These are phyloP conservation scores for Lathyrus tuberosus DNA, from an alignment of 306 rosid genomes.

Conservation along the genomic window DNA sequence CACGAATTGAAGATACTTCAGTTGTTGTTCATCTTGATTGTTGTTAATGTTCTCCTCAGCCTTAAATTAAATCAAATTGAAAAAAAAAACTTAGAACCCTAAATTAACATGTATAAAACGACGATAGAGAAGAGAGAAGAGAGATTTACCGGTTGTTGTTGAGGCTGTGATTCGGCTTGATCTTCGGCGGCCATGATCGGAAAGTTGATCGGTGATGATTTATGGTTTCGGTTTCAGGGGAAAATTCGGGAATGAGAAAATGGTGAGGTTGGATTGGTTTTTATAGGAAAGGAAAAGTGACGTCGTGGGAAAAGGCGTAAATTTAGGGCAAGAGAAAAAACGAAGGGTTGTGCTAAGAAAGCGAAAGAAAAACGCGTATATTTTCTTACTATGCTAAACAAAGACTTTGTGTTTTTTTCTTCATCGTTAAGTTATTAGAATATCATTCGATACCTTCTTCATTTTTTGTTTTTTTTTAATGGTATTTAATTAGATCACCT, in stretches of 20 bases:
- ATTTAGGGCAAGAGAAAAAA: constrained; percentile 8
- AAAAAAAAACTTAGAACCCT: not conserved
- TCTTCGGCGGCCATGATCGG: constrained; percentile 33
- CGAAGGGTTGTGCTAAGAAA: constrained; percentile 1
- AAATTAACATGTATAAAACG: not conserved
- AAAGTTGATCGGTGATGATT: not conserved
- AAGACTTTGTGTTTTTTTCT: constrained; percentile 22
- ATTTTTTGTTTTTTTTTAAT: too few relatives aligned
- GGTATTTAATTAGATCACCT: too few relatives aligned
- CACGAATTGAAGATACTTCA: constrained; percentile 51
- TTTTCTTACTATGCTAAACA: not conserved
- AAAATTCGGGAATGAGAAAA: not conserved
- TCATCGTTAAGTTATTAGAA: constrained; percentile 7
- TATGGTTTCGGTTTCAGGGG: not conserved
- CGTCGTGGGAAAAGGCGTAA: not conserved
- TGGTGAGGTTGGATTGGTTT: not conserved
- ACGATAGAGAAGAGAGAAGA: not conserved
- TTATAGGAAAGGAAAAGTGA: not conserved
- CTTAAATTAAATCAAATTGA: not conserved
- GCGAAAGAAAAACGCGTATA: not conserved
- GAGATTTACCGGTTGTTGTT: constrained; percentile 20
- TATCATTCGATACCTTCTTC: too few relatives aligned
- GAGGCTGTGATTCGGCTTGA: not conserved
- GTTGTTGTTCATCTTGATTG: constrained; percentile 24
- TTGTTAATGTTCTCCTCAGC: not conserved